Evolutionary conservation across 352 stramenopile species (phyloP).

Genomic region (Pythium biforme): DNA sequence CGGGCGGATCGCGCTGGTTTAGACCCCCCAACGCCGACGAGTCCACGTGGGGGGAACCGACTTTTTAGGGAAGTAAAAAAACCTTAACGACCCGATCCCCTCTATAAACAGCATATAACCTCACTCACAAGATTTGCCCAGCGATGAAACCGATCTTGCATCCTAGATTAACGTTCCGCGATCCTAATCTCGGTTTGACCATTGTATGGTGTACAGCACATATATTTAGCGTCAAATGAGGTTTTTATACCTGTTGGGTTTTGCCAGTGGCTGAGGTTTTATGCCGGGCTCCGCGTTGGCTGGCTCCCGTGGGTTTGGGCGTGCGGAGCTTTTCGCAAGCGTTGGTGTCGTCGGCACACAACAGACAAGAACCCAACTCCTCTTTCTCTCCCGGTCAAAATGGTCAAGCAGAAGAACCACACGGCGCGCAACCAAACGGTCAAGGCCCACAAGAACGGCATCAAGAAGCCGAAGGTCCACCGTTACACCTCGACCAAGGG

Average conservation of each 20-base stretch:
- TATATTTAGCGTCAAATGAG: neutral
- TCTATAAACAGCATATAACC: conserved; percentile 14
- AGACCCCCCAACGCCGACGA: neutral
- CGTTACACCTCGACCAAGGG: conserved; percentile 94
- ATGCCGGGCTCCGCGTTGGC: conserved; percentile 3
- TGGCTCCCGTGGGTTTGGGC: conserved; percentile 23
- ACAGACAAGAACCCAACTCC: conserved; percentile 27
- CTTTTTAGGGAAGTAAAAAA: conserved; percentile 2
- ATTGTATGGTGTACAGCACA: conserved; percentile 13
- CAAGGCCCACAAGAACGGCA: conserved; percentile 97
- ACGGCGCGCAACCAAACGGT: conserved; percentile 97
- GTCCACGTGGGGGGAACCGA: conserved; percentile 24
- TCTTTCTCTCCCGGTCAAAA: conserved; percentile 40
- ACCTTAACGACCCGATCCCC: neutral
- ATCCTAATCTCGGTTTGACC: neutral
- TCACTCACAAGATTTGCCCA: neutral
- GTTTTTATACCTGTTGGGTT: neutral
- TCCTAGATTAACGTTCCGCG: neutral
- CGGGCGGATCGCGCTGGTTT: conserved; percentile 8
- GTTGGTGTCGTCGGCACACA: neutral
- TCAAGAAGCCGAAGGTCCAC: conserved; percentile 97
- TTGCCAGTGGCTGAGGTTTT: conserved; percentile 6
- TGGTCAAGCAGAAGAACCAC: conserved; percentile 98
- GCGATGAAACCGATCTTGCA: conserved; percentile 15
- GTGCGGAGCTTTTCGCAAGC: neutral